These are phyloP conservation scores for Phytophthora capsici DNA, from an alignment of 352 stramenopile genomes.

Conservation along the genomic window DNA sequence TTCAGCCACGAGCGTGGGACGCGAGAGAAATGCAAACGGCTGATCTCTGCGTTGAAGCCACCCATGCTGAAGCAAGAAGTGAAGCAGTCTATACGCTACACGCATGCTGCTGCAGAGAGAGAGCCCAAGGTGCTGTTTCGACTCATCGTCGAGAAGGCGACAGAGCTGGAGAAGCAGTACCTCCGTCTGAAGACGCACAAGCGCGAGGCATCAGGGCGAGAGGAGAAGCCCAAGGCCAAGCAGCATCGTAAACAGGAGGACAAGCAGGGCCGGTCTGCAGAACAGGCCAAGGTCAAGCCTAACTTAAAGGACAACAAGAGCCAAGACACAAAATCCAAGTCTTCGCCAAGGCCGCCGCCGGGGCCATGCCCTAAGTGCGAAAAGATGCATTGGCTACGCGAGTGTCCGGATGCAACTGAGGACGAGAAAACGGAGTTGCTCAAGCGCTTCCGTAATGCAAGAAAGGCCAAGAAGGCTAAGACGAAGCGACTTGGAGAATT, in stretches of 20 bases:
- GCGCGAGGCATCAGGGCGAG: not conserved
- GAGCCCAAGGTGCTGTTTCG: conserved; percentile 7
- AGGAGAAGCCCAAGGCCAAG: not conserved
- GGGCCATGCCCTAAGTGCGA: conserved; percentile 12
- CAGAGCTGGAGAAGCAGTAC: conserved; percentile 5
- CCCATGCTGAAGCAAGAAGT: conserved; percentile 10
- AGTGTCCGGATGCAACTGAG: not conserved
- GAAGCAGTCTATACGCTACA: conserved; percentile 1
- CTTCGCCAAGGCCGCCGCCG: too few relatives aligned
- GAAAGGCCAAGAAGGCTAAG: not conserved
- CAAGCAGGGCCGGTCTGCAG: too few relatives aligned
- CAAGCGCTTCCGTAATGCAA: not conserved
- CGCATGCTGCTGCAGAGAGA: not conserved
- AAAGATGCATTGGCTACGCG: conserved; percentile 13
- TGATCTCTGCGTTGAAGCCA: conserved; percentile 7
- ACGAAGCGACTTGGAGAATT: conserved; percentile 6
- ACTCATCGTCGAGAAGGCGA: conserved; percentile 15
- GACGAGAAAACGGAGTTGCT: not conserved
- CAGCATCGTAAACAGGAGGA: too few relatives aligned
- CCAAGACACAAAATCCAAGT: too few relatives aligned
- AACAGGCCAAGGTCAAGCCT: not conserved
- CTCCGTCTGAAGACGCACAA: conserved; percentile 7
- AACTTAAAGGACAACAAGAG: not conserved
- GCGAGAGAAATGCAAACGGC: conserved; percentile 7
- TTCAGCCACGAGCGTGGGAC: not conserved